Evolutionary conservation across 257 asterid species (phyloP).

Genomic region (Pogostemon cablin): DNA sequence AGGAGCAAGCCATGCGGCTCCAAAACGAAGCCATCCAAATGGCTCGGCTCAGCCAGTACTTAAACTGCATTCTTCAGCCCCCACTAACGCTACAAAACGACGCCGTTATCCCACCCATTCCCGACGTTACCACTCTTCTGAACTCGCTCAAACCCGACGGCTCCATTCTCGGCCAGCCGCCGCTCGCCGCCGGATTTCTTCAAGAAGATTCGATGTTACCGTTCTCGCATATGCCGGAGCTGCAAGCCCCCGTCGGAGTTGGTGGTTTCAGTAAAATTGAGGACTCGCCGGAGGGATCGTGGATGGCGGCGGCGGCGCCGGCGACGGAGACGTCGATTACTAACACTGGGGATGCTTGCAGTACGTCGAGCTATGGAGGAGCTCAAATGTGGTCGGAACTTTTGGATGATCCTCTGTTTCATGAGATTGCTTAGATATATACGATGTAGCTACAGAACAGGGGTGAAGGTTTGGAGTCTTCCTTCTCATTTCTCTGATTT

Average conservation of each 20-base stretch:
- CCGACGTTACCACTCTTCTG: slow-evolving; percentile 40
- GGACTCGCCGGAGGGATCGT: slow-evolving; percentile 44
- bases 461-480: slow-evolving; percentile 38
- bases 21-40: slow-evolving; percentile 62
- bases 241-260: slow-evolving; percentile 46
- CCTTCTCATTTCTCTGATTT: slow-evolving; percentile 27
- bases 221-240: slow-evolving; percentile 63
- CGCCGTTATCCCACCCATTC: neutral
- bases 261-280: slow-evolving; percentile 22
- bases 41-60: slow-evolving; percentile 60
- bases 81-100: slow-evolving; percentile 20
- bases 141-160: slow-evolving; percentile 39
- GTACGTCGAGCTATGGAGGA: slow-evolving; percentile 64
- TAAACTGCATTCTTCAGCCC: slow-evolving; percentile 58
- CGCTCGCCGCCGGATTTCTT: slow-evolving; percentile 29
- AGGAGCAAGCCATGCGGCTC: slow-evolving; percentile 65
- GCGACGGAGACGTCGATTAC: slow-evolving; percentile 38
- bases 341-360: slow-evolving; percentile 51
- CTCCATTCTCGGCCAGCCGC: slow-evolving; percentile 30
- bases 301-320: slow-evolving; percentile 37
- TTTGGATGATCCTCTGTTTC: slow-evolving; percentile 67
- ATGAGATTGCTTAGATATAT: slow-evolving; percentile 44
- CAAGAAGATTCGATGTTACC: slow-evolving; percentile 41
- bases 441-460: too few relatives aligned
- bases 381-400: slow-evolving; percentile 67